phyloP scores from a whole-genome alignment of 2,329 filamentous ascomycete genomes.

The Aspergillus oerlinghausenensis region DNA sequence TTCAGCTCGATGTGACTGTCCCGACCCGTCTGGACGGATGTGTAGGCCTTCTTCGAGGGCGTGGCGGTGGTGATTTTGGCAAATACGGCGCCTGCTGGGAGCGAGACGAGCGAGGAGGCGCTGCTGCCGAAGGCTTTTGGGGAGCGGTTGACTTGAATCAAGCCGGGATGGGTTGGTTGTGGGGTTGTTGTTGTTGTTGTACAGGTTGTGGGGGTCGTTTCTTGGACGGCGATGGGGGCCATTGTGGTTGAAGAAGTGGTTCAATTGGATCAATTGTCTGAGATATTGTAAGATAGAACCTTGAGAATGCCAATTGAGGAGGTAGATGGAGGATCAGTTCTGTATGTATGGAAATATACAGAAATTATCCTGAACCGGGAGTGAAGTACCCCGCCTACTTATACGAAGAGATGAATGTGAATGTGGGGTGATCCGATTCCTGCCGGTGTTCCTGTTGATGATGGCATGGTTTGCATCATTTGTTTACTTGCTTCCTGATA shows the following conservation, averaged over 20 bases:
- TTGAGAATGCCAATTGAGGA: too few relatives aligned
- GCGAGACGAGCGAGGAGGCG: constrained; percentile 46
- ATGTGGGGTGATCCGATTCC: not conserved
- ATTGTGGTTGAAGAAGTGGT: constrained; percentile 3
- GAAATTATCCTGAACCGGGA: not conserved
- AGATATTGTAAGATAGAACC: not conserved
- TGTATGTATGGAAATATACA: not conserved
- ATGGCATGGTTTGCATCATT: not conserved
- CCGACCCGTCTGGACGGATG: constrained; percentile 48
- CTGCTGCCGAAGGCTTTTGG: constrained; percentile 33
- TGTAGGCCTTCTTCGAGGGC: constrained; percentile 45
- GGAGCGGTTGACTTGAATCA: constrained; percentile 26
- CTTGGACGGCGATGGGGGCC: constrained; percentile 19
- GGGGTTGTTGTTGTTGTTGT: constrained; percentile 6
- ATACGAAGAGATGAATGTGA: not conserved
- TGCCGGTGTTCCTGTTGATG: not conserved
- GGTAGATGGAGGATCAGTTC: too few relatives aligned
- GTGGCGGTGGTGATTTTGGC: constrained; percentile 44
- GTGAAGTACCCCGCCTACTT: not conserved
- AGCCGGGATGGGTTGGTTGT: constrained; percentile 24
- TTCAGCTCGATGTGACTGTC: constrained; percentile 54
- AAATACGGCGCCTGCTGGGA: constrained; percentile 49
- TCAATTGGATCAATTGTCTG: not conserved
- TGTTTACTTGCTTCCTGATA: not conserved
- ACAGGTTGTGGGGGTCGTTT: constrained; percentile 11